Percentiles rank a stretch among this genome's conserved stretches.
phyloP scores from a whole-genome alignment of 495 filamentous ascomycete genomes.

The Emericellopsis terricola region DNA sequence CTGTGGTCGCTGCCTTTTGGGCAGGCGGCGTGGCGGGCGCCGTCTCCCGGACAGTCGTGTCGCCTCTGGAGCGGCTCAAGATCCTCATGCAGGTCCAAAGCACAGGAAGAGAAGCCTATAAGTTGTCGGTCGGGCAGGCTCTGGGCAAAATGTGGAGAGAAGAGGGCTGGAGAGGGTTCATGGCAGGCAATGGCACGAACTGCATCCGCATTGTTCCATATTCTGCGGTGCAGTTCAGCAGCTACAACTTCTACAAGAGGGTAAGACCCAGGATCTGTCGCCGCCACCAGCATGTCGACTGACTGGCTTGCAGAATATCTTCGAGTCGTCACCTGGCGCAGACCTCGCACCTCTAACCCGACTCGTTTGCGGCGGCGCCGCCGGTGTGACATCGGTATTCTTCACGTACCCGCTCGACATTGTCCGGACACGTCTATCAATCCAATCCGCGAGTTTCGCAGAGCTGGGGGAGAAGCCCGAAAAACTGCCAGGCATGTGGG shows the following conservation, averaged over 20 bases:
- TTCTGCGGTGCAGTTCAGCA: constrained; percentile 93
- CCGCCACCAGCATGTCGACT: not conserved
- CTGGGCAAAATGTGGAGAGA: constrained; percentile 89
- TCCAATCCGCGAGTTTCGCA: constrained; percentile 87
- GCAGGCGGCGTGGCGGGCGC: constrained; percentile 93
- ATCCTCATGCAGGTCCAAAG: constrained; percentile 96
- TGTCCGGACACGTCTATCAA: constrained; percentile 84
- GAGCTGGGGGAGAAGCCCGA: constrained; percentile 38
- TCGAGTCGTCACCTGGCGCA: constrained; percentile 50
- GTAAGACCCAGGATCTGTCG: constrained; percentile 31
- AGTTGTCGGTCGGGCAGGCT: constrained; percentile 73
- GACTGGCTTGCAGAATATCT: constrained; percentile 35
- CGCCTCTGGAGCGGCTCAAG: constrained; percentile 85
- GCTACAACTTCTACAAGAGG: constrained; percentile 92
- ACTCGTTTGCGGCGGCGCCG: constrained; percentile 68
- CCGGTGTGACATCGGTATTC: constrained; percentile 83
- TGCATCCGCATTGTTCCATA: constrained; percentile 97
- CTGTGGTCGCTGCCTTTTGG: constrained; percentile 78
- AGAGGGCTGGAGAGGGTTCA: constrained; percentile 89
- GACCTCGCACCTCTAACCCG: constrained; percentile 50
- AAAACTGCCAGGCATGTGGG: constrained; percentile 86
- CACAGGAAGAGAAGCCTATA: constrained; percentile 78
- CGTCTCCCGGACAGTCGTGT: constrained; percentile 93
- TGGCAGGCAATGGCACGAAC: constrained; percentile 95
- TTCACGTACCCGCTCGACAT: constrained; percentile 79